Base-by-base conservation (phyloP, 225 moss, liverwort and hornwort genomes). In the Neckera pumila region DNA sequence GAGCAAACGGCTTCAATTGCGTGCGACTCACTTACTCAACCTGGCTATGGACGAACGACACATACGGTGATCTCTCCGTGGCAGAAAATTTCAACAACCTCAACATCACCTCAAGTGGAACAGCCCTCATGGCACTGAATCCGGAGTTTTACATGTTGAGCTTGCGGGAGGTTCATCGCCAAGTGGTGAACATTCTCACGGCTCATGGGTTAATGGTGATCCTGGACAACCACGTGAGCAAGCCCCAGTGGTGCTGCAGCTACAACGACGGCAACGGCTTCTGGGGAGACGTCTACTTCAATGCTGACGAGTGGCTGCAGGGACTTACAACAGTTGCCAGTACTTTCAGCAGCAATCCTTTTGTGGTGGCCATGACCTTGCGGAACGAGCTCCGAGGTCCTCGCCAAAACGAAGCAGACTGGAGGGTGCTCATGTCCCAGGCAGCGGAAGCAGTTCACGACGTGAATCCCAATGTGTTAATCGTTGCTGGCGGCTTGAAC, bases 141-240 rank as follows among this genome's bases (percentile, higher is more conserved):
- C 93, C 93, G 22, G 90, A 87, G 70, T 56, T 92, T 33, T 88
- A 89, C 74, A 85, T 87, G 43, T 63, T 88, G 53, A 93, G 76
- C 72, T 70, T 92, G 75, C 88, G 92, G 38, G 77, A 94, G 81
- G 94, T 92, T 26, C 90, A 92, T 53, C 74, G 54, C 18, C 91
- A 75, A 34, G 91, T 96, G 38, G 93, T 95, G 64, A 79, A 84
- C 70, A 88, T 90, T 18, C 91, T 95, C n/a, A 64, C 86, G 14
- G 86, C 43, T 3, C 80, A 83, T 31, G 57, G 38, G 5, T 34
- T 96, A 65, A 93, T 94, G 89, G 94, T 96, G 79, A 89, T 95
- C 28, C 85, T 96, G 28, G 96, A 95, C 66, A 96, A 95, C 74
- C 95, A 96, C 56, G 91, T 96, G 76, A 94, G 94, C 83, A 92